phyloP scores from a whole-genome alignment of 2,329 filamentous ascomycete genomes.

The Trichoderma endophyticum region DNA sequence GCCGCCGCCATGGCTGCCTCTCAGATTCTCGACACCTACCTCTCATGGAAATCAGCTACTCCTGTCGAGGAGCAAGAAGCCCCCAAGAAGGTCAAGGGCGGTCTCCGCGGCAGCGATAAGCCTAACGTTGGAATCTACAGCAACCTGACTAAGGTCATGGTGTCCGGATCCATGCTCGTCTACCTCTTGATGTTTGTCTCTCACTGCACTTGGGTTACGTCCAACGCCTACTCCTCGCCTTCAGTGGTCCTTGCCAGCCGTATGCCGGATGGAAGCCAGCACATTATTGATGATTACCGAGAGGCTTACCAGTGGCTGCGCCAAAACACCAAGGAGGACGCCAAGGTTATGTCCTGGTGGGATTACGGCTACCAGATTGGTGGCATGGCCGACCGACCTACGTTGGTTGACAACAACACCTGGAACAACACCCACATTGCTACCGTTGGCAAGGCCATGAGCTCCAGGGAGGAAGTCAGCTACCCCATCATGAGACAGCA shows the following conservation, averaged over 20 bases:
- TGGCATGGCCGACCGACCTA: conserved; percentile 97
- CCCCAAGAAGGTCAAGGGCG: conserved; percentile 56
- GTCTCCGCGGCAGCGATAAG: conserved; percentile 67
- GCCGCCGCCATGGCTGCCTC: conserved; percentile 87
- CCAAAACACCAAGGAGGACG: conserved; percentile 90
- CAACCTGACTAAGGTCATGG: conserved; percentile 71
- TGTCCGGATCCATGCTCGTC: conserved; percentile 67
- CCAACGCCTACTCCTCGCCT: conserved; percentile 96
- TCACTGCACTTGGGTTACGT: conserved; percentile 99
- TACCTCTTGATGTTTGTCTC: conserved; percentile 93
- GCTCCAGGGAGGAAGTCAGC: conserved; percentile 93
- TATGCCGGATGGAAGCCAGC: conserved; percentile 90
- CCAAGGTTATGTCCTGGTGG: conserved; percentile 99
- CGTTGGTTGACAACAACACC: conserved; percentile 98
- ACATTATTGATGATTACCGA: conserved; percentile 98
- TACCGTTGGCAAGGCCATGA: conserved; percentile 98
- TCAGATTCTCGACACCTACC: conserved; percentile 81
- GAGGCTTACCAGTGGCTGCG: conserved; percentile 99
- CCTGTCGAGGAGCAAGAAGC: conserved; percentile 47
- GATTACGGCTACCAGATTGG: conserved; percentile 99
- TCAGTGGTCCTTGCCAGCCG: conserved; percentile 93
- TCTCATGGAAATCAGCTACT: conserved; percentile 63
- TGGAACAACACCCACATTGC: conserved; percentile 99
- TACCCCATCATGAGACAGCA: conserved; percentile 98
- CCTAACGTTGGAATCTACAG: conserved; percentile 83